Percentiles rank a stretch among this genome's conserved stretches.
phyloP scores from a whole-genome alignment of 257 asterid species.

The Petrea volubilis region DNA sequence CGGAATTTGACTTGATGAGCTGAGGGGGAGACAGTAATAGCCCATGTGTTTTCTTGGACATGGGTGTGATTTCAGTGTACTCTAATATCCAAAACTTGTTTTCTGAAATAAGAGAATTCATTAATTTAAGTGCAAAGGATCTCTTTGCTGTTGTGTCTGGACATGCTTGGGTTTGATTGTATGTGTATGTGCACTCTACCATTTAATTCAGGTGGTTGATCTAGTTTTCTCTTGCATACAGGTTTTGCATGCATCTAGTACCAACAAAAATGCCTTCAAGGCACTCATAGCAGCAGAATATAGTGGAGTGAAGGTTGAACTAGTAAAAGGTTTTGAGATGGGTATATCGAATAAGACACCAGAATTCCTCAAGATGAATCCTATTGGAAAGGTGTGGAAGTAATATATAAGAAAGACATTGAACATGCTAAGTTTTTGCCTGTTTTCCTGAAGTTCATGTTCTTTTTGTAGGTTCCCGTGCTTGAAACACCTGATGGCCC shows the following conservation, averaged over 20 bases:
- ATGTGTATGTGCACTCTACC: neutral
- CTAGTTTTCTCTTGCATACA: slow-evolving; percentile 20
- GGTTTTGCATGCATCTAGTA: slow-evolving; percentile 51
- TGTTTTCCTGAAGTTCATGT: neutral
- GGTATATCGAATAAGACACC: slow-evolving; percentile 74
- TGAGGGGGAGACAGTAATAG: neutral
- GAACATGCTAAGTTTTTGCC: neutral
- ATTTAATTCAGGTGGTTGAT: slow-evolving; percentile 8
- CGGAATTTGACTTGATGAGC: neutral
- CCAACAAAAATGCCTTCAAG: slow-evolving; percentile 59
- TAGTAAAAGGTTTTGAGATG: slow-evolving; percentile 59
- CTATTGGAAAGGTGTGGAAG: slow-evolving; percentile 70
- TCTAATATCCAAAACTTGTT: neutral
- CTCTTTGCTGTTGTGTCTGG: neutral
- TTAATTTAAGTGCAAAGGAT: neutral
- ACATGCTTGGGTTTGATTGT: neutral
- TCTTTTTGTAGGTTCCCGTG: slow-evolving; percentile 61
- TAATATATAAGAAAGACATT: neutral
- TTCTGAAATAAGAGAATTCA: neutral
- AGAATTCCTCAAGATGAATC: slow-evolving; percentile 78
- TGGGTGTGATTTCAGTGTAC: neutral
- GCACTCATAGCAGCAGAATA: slow-evolving; percentile 68
- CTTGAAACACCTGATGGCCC: slow-evolving; percentile 89
- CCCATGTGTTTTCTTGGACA: neutral
- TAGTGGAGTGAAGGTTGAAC: slow-evolving; percentile 57